Base-by-base conservation (phyloP, 2,329 filamentous ascomycete species). In the Graphilbum sp. region DNA sequence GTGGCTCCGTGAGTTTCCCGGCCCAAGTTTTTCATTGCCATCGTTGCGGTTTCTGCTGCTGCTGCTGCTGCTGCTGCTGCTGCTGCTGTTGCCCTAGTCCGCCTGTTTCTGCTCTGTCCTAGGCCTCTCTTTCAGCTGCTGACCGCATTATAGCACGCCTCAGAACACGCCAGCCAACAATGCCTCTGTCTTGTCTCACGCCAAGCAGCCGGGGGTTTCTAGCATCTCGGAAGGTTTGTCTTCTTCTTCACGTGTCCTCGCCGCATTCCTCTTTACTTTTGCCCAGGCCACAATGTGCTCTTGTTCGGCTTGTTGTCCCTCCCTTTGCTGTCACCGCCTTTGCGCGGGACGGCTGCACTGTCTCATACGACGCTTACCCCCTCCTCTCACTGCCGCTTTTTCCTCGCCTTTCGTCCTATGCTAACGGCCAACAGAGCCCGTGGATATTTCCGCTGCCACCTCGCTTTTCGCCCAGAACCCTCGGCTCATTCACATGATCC, bases 121-220 rank as follows among this genome's bases (percentile, higher is more conserved):
- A n/a, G n/a, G n/a, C n/a, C n/a, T n/a, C n/a, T n/a, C n/a, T n/a
- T n/a, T n/a, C n/a, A n/a, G n/a, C n/a, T 43, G 38, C 43, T 50
- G 43, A 50, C 42, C 36, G 39, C 32, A 54, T 51, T 52, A 32
- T 61, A 96, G 90, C 54, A 98, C 90, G 55, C 90, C 90, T 55
- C 90, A 98, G 66, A 98, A 98, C 69, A 98, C 90, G 40, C 90
- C 90, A 50, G 81, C 85, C 49, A 86, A 77, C 64, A 87, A 88
- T 67, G 90, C 92, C 49, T 90, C 90, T 48, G 96, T 98, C 63
- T 93, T 87, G 38, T 96, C 88, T 45, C 88, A 90, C 62, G 90
- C 92, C 50, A 86, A 94, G 65, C 85, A 94, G 64, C 90, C 90
- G 45, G 84, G 81, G 49, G 79, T 98, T 46, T 69, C 84, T 49